Conservation (phyloP, 805 yeast genomes). For the Monosporozyma siamensis region DNA sequence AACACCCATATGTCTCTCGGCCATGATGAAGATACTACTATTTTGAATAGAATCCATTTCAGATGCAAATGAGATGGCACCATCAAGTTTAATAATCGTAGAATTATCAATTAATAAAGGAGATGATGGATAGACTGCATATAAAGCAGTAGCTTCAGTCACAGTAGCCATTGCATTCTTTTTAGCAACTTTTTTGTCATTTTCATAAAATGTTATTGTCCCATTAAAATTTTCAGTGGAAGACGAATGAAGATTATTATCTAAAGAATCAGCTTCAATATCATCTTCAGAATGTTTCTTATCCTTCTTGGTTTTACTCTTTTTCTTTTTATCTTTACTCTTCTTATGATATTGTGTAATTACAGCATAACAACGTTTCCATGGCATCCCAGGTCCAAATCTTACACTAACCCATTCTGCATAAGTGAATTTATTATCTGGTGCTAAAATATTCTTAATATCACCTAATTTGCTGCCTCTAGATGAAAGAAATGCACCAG, state of each 20-base stretch:
- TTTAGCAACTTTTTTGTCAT: slow-evolving; percentile 63
- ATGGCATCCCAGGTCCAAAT: slow-evolving; percentile 95
- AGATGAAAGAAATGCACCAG: slow-evolving; percentile 86
- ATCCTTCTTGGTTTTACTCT: background rate
- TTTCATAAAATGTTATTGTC: slow-evolving; percentile 65
- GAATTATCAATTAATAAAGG: slow-evolving; percentile 73
- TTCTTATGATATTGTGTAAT: slow-evolving; percentile 57
- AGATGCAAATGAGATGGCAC: slow-evolving; percentile 48
- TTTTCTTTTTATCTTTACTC: slow-evolving; percentile 18
- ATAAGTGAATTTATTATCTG: slow-evolving; percentile 69
- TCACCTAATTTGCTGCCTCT: slow-evolving; percentile 82
- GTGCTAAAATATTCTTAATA: slow-evolving; percentile 67
- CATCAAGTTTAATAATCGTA: slow-evolving; percentile 83
- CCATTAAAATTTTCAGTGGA: slow-evolving; percentile 36
- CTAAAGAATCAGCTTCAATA: background rate
- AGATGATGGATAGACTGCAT: slow-evolving; percentile 86
- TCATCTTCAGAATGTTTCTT: background rate
- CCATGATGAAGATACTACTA: slow-evolving; percentile 45
- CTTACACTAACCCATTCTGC: slow-evolving; percentile 93
- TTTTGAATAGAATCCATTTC: slow-evolving; percentile 38
- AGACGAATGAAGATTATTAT: background rate
- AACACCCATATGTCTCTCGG: slow-evolving; percentile 65
- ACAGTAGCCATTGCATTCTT: slow-evolving; percentile 73
- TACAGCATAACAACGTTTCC: slow-evolving; percentile 90
- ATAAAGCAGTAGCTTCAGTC: slow-evolving; percentile 55